Percentiles rank a stretch among this genome's conserved stretches.
Conservation (phyloP, 2,329 filamentous ascomycete genomes). For the Trichoderma koningiopsis region DNA sequence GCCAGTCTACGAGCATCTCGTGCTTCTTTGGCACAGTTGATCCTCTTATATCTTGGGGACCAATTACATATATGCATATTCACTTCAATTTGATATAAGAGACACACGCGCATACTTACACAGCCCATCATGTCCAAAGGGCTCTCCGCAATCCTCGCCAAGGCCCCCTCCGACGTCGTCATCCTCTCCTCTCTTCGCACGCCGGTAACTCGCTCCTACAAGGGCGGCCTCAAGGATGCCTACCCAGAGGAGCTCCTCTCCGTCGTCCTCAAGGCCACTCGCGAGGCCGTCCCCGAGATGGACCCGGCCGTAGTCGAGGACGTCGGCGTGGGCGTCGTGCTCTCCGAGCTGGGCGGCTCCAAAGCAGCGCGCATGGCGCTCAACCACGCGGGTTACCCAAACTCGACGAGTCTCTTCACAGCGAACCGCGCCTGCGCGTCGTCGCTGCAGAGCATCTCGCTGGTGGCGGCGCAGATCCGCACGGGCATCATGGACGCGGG, state of each 20-base stretch:
- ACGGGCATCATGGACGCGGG: conserved; percentile 71
- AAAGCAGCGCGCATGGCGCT: conserved; percentile 92
- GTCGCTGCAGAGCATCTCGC: conserved; percentile 74
- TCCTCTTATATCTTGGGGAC: neutral
- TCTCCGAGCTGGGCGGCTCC: conserved; percentile 85
- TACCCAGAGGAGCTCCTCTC: conserved; percentile 88
- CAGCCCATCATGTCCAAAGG: conserved; percentile 46
- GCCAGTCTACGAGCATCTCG: neutral
- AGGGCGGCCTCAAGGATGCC: conserved; percentile 81
- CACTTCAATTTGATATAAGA: neutral
- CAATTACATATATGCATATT: neutral
- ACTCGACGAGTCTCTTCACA: conserved; percentile 76
- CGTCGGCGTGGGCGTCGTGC: conserved; percentile 82
- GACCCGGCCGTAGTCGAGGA: conserved; percentile 72
- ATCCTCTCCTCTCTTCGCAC: conserved; percentile 90
- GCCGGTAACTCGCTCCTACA: conserved; percentile 79
- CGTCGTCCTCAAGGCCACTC: conserved; percentile 51
- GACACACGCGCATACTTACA: neutral
- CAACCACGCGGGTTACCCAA: conserved; percentile 77
- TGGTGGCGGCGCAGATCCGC: conserved; percentile 74
- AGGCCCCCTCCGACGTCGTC: conserved; percentile 79
- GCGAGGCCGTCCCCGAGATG: conserved; percentile 69
- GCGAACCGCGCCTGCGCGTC: conserved; percentile 86
- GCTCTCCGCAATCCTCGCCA: conserved; percentile 74
- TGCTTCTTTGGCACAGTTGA: neutral